phyloP scores from a whole-genome alignment of 2,329 filamentous ascomycete genomes.

The Polytolypa hystricis region DNA sequence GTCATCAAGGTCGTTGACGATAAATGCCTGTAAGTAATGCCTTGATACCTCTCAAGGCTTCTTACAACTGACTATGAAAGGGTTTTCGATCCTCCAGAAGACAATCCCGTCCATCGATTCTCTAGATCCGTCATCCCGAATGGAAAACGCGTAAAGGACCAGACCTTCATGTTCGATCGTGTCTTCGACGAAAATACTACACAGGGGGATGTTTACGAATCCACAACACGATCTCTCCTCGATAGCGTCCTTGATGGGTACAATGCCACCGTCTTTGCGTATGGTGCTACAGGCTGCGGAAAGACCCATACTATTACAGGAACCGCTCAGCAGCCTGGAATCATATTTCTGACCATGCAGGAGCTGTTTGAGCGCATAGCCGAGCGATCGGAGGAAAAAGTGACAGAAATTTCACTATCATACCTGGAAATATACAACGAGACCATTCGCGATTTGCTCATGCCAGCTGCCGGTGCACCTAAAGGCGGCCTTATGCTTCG shows the following conservation, averaged over 20 bases:
- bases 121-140: constrained; percentile 67
- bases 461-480: constrained; percentile 62
- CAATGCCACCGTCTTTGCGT: constrained; percentile 97
- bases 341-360: constrained; percentile 98
- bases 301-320: constrained; percentile 98
- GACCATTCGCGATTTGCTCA: constrained; percentile 86
- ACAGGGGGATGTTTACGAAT: constrained; percentile 89
- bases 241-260: constrained; percentile 95
- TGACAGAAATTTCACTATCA: constrained; percentile 80
- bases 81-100: constrained; percentile 93
- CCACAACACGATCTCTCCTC: constrained; percentile 77
- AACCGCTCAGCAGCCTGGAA: constrained; percentile 82
- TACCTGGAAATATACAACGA: constrained; percentile 99
- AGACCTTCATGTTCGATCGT: constrained; percentile 91
- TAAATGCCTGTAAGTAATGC: constrained; percentile 68
- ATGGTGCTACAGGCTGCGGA: constrained; percentile 93
- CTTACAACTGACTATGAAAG: constrained; percentile 37
- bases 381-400: constrained; percentile 77
- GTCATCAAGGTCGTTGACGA: constrained; percentile 97
- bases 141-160: constrained; percentile 91
- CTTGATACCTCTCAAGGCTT: neutral
- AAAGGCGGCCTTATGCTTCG: constrained; percentile 81
- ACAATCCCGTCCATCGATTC: constrained; percentile 82
- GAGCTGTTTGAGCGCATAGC: constrained; percentile 92
- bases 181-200: constrained; percentile 93